These are phyloP conservation scores for Cymodocea nodosa DNA, from an alignment of 116 monocot genomes.

Conservation along the genomic window DNA sequence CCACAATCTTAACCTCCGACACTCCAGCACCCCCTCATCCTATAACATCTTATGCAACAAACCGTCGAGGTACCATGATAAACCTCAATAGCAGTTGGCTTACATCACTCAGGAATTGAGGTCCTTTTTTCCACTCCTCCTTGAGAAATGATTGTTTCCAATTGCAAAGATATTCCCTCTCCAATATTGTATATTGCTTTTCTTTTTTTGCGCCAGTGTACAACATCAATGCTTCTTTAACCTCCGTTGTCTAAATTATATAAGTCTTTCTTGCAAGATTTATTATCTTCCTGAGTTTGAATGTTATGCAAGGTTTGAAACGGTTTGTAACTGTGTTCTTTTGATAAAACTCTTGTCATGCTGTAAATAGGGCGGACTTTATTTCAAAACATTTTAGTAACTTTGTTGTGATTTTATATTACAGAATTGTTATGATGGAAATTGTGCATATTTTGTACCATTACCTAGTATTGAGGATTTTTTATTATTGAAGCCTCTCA, in stretches of 20 bases:
- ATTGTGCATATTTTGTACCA: too few relatives aligned
- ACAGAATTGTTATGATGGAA: too few relatives aligned
- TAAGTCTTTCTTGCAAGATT: background rate
- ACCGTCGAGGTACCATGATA: background rate
- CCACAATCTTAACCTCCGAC: background rate
- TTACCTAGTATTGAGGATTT: too few relatives aligned
- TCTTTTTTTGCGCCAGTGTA: background rate
- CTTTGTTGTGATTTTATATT: too few relatives aligned
- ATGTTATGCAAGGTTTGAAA: background rate
- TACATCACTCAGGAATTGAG: background rate
- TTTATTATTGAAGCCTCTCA: too few relatives aligned
- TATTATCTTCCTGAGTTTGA: background rate
- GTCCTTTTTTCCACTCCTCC: conserved; percentile 3
- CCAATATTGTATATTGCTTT: background rate
- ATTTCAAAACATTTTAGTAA: too few relatives aligned
- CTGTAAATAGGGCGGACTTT: too few relatives aligned
- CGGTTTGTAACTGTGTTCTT: too few relatives aligned
- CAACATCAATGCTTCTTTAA: background rate
- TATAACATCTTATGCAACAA: background rate
- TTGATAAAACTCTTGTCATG: too few relatives aligned
- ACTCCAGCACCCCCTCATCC: background rate
- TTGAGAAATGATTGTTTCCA: background rate
- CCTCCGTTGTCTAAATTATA: background rate
- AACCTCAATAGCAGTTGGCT: background rate
- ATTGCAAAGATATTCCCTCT: background rate